These are phyloP conservation scores for Trifolium repens DNA, from an alignment of 306 rosid genomes.

Conservation along the genomic window DNA sequence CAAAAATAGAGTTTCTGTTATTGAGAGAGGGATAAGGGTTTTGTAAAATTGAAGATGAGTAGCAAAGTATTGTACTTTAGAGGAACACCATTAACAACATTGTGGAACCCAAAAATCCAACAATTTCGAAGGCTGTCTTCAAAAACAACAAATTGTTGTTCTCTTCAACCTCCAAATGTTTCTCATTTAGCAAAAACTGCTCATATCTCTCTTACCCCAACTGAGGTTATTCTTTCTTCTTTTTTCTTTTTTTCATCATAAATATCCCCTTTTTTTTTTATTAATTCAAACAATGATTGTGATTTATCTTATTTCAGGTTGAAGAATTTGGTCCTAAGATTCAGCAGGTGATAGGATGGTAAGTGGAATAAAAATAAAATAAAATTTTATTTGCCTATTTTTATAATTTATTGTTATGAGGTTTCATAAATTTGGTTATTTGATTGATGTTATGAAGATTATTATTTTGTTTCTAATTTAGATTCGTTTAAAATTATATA, in stretches of 20 bases:
- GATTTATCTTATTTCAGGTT: conserved; percentile 45
- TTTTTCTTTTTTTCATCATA: background rate
- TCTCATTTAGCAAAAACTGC: conserved; percentile 77
- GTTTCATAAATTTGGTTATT: background rate
- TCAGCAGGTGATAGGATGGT: conserved; percentile 81
- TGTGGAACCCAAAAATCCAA: background rate
- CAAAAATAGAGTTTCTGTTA: background rate
- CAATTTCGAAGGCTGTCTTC: conserved; percentile 43
- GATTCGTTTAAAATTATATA: too few species aligned
- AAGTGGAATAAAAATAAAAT: background rate
- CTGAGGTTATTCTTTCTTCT: conserved; percentile 52
- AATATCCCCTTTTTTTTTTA: background rate
- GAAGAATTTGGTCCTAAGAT: conserved; percentile 84
- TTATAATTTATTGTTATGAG: background rate
- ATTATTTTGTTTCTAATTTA: background rate
- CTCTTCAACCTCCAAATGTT: conserved; percentile 74
- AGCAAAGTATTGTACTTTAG: conserved; percentile 37
- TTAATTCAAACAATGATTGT: background rate
- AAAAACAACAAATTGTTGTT: conserved; percentile 37
- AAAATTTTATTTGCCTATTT: background rate
- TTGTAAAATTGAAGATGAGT: conserved; percentile 26
- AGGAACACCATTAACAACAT: conserved; percentile 39
- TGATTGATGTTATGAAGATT: background rate
- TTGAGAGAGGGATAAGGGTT: background rate
- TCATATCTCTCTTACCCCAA: conserved; percentile 68